phyloP scores from a whole-genome alignment of 139 green algal species.

The Deuterostichococcus epilithicus region DNA sequence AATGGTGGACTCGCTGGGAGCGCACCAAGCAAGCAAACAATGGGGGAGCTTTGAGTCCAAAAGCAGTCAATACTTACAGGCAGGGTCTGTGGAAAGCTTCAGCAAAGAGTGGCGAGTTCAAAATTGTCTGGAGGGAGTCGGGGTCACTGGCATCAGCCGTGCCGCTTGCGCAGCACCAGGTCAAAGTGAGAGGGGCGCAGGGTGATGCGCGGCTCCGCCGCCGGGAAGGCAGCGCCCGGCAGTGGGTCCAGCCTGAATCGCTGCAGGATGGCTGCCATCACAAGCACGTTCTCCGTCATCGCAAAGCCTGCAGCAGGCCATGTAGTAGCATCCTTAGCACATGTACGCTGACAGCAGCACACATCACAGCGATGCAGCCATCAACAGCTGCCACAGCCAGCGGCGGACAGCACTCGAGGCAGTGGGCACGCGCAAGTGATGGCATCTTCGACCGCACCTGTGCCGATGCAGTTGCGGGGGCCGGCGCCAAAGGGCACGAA shows the following conservation, averaged over 20 bases:
- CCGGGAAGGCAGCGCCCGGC: conserved; percentile 27
- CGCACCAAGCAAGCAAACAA: too few species aligned
- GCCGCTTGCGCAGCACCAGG: conserved; percentile 19
- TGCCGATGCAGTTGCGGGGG: conserved; percentile 85
- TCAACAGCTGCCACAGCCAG: too few species aligned
- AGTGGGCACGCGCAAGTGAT: too few species aligned
- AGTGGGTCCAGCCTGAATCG: conserved; percentile 42
- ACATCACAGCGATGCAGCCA: too few species aligned
- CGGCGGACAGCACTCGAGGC: too few species aligned
- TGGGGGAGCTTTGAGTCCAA: too few species aligned
- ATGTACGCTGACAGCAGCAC: neutral
- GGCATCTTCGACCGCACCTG: conserved; percentile 8
- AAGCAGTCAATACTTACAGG: too few species aligned
- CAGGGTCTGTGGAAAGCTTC: too few species aligned
- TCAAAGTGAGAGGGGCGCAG: conserved; percentile 55
- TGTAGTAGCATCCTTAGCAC: neutral
- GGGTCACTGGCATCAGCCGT: too few species aligned
- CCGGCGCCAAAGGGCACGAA: conserved; percentile 77
- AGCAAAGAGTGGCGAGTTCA: too few species aligned
- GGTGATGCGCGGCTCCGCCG: conserved; percentile 62
- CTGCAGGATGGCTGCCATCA: conserved; percentile 61
- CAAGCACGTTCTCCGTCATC: conserved; percentile 81
- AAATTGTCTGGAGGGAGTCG: too few species aligned
- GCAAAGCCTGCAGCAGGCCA: conserved; percentile 66
- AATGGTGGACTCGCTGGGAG: too few species aligned